Evolutionary conservation across 495 filamentous ascomycete species (phyloP).

Genomic region (Xanthoparmelia taractica): DNA sequence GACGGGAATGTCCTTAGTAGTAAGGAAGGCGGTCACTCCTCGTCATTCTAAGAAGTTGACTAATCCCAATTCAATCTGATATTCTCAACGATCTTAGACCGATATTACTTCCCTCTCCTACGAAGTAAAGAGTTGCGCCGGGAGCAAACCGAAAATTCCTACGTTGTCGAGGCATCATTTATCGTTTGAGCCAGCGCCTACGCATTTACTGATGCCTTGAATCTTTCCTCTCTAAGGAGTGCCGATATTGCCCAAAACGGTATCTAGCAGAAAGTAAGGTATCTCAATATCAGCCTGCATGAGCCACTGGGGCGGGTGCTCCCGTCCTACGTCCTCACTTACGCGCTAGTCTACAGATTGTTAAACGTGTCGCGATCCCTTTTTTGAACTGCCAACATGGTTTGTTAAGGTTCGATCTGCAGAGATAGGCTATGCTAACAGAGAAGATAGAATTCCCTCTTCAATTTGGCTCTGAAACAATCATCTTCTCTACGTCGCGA

Average conservation of each 20-base stretch:
- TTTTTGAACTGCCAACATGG: slow-evolving; percentile 15
- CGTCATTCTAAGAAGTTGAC: background rate
- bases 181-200: background rate
- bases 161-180: background rate
- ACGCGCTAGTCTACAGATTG: background rate
- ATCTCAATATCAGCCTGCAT: too few relatives aligned
- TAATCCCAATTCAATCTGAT: background rate
- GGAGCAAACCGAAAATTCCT: background rate
- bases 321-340: background rate
- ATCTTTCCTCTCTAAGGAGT: background rate
- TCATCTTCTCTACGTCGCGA: slow-evolving; percentile 79
- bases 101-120: background rate
- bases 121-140: background rate
- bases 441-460: slow-evolving; percentile 65
- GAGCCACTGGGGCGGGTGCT: slow-evolving; percentile 3
- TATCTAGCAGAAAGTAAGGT: too few relatives aligned
- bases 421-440: background rate
- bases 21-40: background rate
- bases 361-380: background rate
- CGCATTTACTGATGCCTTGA: background rate
- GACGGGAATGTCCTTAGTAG: background rate
- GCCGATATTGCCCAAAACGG: background rate
- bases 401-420: slow-evolving; percentile 5
- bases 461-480: slow-evolving; percentile 94
- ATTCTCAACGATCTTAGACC: background rate